Evolutionary conservation across 1,284 basidiomycete species (phyloP).

Genomic region (Polyporus tsugae): DNA sequence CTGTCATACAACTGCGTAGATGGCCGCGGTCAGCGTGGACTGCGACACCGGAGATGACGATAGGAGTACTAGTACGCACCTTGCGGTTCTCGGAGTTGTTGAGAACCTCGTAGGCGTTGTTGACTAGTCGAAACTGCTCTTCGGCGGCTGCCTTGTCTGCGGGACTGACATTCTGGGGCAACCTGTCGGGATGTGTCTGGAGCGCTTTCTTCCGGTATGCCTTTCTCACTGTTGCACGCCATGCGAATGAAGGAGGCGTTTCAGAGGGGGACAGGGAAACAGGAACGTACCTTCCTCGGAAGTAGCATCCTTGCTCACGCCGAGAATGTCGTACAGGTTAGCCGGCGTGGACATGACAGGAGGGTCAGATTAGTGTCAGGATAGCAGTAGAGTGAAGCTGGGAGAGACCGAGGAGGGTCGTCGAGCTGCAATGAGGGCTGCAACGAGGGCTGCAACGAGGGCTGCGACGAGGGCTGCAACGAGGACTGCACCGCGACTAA

Average conservation of each 20-base stretch:
- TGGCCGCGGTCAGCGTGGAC: background rate
- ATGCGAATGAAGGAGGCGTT: background rate
- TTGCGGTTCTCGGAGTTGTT: slow-evolving; percentile 51
- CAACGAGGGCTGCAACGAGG: too few species aligned
- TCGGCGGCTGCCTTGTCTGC: slow-evolving; percentile 52
- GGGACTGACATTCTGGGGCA: slow-evolving; percentile 46
- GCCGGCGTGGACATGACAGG: slow-evolving; percentile 51
- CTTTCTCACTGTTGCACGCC: slow-evolving; percentile 50
- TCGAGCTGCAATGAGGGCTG: background rate
- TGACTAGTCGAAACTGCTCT: slow-evolving; percentile 57
- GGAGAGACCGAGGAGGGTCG: background rate
- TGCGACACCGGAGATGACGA: background rate
- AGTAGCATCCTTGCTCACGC: slow-evolving; percentile 47
- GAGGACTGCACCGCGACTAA: too few species aligned
- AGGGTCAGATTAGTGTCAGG: background rate
- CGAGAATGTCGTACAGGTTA: slow-evolving; percentile 63
- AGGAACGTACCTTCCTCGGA: slow-evolving; percentile 48
- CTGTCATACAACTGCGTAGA: slow-evolving; percentile 67
- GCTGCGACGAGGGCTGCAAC: background rate
- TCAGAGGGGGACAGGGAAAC: background rate
- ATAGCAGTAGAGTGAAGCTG: background rate
- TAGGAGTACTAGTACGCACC: slow-evolving; percentile 38
- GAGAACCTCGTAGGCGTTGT: slow-evolving; percentile 61
- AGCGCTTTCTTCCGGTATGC: slow-evolving; percentile 57
- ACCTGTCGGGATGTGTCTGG: slow-evolving; percentile 59